Evolutionary conservation across 2,329 filamentous ascomycete species (phyloP), one percentile per base, ranked within the genome.

Genomic region (Phyllosticta paracitricarpa): DNA sequence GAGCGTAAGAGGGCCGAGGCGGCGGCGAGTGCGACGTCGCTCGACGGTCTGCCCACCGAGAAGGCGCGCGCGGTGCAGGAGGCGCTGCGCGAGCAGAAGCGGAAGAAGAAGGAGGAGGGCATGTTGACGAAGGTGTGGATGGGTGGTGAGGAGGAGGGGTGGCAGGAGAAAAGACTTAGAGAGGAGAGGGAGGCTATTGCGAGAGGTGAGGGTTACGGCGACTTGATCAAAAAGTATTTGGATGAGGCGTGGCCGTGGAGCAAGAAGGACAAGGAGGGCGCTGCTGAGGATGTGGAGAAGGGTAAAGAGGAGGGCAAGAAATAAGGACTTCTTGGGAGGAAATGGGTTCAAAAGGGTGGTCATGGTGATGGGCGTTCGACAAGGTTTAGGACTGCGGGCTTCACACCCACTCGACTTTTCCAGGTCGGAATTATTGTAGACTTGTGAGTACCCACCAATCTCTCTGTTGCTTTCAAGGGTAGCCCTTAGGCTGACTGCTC

Each of bases 231-330:
- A n/a, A 48, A 76, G 54, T 76, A 78, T 68, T 73, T 78, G 59
- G 77, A 74, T 75, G 76, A 78, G 54, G 76, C 78, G 57, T 77
- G 73, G 74, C 77, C 72, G 68, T 75, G 75, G 73, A 74, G 75
- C 51, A 72, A 74, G 68, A 72, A 71, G 65, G 69, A 67, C 35
- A 65, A 67, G 63, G 64, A 67, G 6, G 65, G 68, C 28, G 28
- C 28, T 8, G 28, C 28, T 7, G 28, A 30, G 59, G 68, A 69
- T 63, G 67, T 66, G 58, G 67, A 67, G 65, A 48, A 48, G 40
- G 40, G 40, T 7, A n/a, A 48, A 2, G 40, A 48, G 14, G 40
- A 48, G 40, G 40, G 40, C 40, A 48, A 48, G 40, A 48, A 48
- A 17, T 48, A n/a, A 40, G 17, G 9, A 40, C 3, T 2, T 40